A percentile compares a stretch with the other conserved stretches of the same genome.
phyloP scores from a whole-genome alignment of 306 rosid genomes.

The Corylus avellana region DNA sequence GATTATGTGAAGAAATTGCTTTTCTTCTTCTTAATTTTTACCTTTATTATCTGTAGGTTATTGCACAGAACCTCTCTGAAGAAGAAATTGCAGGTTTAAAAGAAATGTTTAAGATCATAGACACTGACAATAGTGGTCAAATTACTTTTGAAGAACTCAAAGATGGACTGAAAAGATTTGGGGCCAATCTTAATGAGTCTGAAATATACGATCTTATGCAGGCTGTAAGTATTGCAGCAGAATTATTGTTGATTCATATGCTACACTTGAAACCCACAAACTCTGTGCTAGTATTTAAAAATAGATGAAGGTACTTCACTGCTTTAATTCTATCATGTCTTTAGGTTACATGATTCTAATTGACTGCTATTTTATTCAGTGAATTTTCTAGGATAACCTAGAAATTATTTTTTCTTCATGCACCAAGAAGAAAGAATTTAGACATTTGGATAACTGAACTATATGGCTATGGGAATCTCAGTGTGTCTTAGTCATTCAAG shows the following conservation, averaged over 20 bases:
- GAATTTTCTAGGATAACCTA: not conserved
- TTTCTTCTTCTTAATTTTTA: slow-evolving; percentile 5
- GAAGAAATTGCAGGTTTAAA: slow-evolving; percentile 88
- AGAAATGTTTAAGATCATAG: slow-evolving; percentile 84
- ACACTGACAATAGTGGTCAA: slow-evolving; percentile 81
- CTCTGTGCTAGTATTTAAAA: not conserved
- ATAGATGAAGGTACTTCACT: not conserved
- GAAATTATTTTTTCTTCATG: not conserved
- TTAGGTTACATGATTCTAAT: not conserved
- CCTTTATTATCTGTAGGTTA: slow-evolving; percentile 51
- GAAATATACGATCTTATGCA: slow-evolving; percentile 80
- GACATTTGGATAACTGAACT: not conserved
- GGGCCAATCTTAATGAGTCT: slow-evolving; percentile 75
- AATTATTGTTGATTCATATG: not conserved
- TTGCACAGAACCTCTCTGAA: slow-evolving; percentile 79
- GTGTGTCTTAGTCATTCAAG: not conserved
- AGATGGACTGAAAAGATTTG: slow-evolving; percentile 68
- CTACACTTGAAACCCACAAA: not conserved
- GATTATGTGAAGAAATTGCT: not conserved
- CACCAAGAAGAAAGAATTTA: not conserved
- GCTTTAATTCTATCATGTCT: not conserved
- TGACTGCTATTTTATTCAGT: not conserved
- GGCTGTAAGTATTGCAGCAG: slow-evolving; percentile 57
- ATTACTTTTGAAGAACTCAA: slow-evolving; percentile 87
- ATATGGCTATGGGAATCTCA: not conserved